phyloP scores from a whole-genome alignment of 2,329 filamentous ascomycete genomes.

The Dactylellina sp. region DNA sequence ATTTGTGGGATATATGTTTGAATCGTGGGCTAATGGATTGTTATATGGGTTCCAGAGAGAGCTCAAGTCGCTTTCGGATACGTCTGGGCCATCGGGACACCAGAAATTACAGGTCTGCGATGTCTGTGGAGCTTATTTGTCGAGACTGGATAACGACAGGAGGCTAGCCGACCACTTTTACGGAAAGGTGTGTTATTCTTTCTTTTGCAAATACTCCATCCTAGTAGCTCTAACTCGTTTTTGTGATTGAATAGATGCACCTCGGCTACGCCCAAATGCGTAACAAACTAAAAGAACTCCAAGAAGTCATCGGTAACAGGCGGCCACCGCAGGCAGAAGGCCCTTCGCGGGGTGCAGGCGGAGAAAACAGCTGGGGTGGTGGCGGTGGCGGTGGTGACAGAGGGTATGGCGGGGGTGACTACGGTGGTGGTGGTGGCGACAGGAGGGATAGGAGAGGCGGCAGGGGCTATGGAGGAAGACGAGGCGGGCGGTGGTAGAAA shows the following conservation, averaged over 20 bases:
- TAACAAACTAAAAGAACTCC: slow-evolving; percentile 87
- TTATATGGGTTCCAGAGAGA: slow-evolving; percentile 78
- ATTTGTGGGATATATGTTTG: background rate
- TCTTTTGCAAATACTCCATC: too few species aligned
- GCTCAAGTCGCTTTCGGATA: slow-evolving; percentile 89
- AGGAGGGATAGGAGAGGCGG: slow-evolving; percentile 62
- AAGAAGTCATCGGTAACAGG: slow-evolving; percentile 83
- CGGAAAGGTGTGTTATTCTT: slow-evolving; percentile 72
- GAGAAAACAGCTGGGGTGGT: slow-evolving; percentile 35
- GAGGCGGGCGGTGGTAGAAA: slow-evolving; percentile 60
- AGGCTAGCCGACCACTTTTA: slow-evolving; percentile 97
- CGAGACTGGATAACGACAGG: slow-evolving; percentile 90
- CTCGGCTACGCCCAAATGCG: slow-evolving; percentile 98
- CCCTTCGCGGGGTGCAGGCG: slow-evolving; percentile 60
- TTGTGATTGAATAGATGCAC: slow-evolving; percentile 74
- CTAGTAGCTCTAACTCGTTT: too few species aligned
- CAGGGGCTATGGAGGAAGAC: slow-evolving; percentile 57
- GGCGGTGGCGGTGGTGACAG: slow-evolving; percentile 64
- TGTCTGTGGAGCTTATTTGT: slow-evolving; percentile 95
- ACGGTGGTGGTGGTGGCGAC: slow-evolving; percentile 60
- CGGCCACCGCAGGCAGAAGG: slow-evolving; percentile 70
- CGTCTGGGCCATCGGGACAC: slow-evolving; percentile 89
- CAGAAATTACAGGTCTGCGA: slow-evolving; percentile 99
- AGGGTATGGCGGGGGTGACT: slow-evolving; percentile 35
- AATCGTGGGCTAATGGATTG: slow-evolving; percentile 1